Evolutionary conservation across 495 filamentous ascomycete genomes (phyloP).

Genomic region (Aspergillus ellipticus): DNA sequence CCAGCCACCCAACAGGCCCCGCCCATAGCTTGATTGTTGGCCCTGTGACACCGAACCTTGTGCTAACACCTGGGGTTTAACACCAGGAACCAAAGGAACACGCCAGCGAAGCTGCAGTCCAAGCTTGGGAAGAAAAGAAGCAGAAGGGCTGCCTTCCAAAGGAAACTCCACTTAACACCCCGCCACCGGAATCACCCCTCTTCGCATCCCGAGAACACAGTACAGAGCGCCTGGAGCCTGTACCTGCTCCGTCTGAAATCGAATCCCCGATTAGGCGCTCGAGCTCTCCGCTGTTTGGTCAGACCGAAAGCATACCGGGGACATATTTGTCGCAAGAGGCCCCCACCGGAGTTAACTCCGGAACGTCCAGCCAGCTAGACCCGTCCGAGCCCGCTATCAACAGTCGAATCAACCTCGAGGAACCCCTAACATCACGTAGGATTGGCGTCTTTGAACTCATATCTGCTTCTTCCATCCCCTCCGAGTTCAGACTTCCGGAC

Average conservation of each 20-base stretch:
- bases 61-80: neutral
- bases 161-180: neutral
- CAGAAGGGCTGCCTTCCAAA: neutral
- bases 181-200: constrained; percentile 1
- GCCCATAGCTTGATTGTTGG: neutral
- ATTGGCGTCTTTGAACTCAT: constrained; percentile 2
- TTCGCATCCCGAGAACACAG: neutral
- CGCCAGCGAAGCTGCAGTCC: constrained; percentile 32
- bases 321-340: neutral
- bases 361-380: neutral
- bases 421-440: neutral
- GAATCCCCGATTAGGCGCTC: neutral
- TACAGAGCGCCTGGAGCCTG: constrained; percentile 1
- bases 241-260: neutral
- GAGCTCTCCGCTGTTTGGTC: constrained; percentile 20
- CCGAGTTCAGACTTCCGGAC: constrained; percentile 15
- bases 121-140: constrained; percentile 31
- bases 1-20: neutral
- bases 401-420: neutral
- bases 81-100: constrained; percentile 39
- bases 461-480: constrained; percentile 13
- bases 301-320: constrained; percentile 8
- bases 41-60: neutral
- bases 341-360: neutral
- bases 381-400: neutral